Conservation (phyloP, 768 basidiomycete genomes). For the Termitomyces heimii region DNA sequence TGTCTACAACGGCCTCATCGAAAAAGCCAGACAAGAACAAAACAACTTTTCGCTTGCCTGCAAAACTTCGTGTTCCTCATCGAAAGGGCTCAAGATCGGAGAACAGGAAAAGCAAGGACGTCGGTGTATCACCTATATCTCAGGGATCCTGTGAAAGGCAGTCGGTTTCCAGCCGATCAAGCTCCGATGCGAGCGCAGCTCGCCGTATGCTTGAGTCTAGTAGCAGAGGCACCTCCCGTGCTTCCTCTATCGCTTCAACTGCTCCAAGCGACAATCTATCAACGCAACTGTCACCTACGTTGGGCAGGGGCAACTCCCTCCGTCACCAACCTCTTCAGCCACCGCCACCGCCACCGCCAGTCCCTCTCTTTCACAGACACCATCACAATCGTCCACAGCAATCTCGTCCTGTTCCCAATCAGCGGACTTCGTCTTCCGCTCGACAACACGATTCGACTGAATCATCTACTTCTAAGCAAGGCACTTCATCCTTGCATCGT, state of each 20-base stretch:
- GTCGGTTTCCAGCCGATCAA: slow-evolving; percentile 24
- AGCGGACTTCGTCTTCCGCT: slow-evolving; percentile 8
- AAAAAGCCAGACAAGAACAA: slow-evolving; percentile 9
- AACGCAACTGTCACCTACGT: slow-evolving; percentile 24
- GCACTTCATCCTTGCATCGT: slow-evolving; percentile 9
- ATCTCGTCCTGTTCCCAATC: slow-evolving; percentile 17
- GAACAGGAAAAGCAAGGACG: slow-evolving; percentile 30
- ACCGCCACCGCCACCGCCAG: slow-evolving; percentile 9
- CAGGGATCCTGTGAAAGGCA: slow-evolving; percentile 10
- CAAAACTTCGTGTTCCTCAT: slow-evolving; percentile 10
- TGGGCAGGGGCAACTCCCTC: slow-evolving; percentile 18
- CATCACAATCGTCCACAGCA: slow-evolving; percentile 30
- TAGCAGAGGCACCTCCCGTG: slow-evolving; percentile 29
- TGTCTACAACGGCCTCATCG: slow-evolving; percentile 1
- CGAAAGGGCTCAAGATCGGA: slow-evolving; percentile 7
- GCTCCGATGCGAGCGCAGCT: slow-evolving; percentile 33
- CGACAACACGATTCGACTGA: slow-evolving; percentile 9
- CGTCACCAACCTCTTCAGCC: slow-evolving; percentile 12
- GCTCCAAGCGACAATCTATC: slow-evolving; percentile 23
- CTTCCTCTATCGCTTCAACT: slow-evolving; percentile 46
- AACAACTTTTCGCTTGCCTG: not conserved
- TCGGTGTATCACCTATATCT: slow-evolving; percentile 8
- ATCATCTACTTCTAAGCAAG: slow-evolving; percentile 13
- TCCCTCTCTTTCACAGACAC: slow-evolving; percentile 19
- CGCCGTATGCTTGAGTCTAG: slow-evolving; percentile 25